Base-by-base conservation (phyloP, 2,329 filamentous ascomycete genomes). In the Fusarium heterosporum region DNA sequence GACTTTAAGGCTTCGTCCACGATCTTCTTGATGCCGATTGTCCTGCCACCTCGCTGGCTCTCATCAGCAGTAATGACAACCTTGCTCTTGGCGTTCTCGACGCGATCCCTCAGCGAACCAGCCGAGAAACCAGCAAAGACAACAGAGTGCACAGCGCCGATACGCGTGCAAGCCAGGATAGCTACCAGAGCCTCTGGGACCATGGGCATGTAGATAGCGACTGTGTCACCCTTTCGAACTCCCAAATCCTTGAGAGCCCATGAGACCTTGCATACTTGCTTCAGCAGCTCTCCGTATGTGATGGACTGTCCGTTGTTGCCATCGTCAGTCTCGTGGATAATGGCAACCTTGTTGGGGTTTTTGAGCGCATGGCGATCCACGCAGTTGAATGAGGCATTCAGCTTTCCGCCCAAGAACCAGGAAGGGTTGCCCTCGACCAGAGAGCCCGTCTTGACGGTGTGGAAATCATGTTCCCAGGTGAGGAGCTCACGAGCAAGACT, bases 311-410 rank as follows among this genome's bases (percentile, higher is more conserved):
- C 93, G 19, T 88, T 87, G 78, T 97, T 93, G 25, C 89, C 87
- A 79, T 97, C 93, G 75, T 97, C 95, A 61, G 93, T 93, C 82
- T 97, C 94, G 82, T 97, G 97, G 81, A 97, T 96, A 79, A 98
- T 95, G 74, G 94, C 95, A 26, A 93, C 87, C 82, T 90, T 92
- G 81, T 97, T 83, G 19, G 95, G 95, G 80, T 96, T 88, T 79
- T 93, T 93, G 80, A 95, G 85, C 4, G 94, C 95, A 79, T 97
- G 94, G 55, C 94, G 91, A 75, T 98, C 94, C 61, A 98, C 90
- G 75, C 93, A 96, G 84, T 98, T 98, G 86, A 92, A 97, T 25
- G 91, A 94, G 55, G 94, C 95, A 74, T 97, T 97, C 73, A 97
- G 83, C 73, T 89, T 87, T 70, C 94, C 94, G 80, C 97, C 94